These are phyloP conservation scores for Magnaporthiopsis rhizophila DNA, from an alignment of 2,329 filamentous ascomycete species.

Conservation along the genomic window DNA sequence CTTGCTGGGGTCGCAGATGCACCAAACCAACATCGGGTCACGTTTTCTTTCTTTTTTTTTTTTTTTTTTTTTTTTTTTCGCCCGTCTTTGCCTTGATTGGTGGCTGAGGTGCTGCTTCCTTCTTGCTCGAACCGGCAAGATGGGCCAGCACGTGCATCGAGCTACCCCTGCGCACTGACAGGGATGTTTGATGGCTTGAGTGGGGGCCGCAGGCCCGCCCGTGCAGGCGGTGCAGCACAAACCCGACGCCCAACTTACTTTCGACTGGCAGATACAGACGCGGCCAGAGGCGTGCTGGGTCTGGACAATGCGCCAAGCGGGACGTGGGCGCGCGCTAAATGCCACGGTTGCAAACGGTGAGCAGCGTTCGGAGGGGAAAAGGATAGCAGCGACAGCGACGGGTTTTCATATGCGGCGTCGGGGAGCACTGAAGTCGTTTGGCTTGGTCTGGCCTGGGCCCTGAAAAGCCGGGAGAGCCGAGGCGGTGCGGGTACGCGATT, in stretches of 20 bases:
- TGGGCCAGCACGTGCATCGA: slow-evolving; percentile 4
- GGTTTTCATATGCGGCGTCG: background rate
- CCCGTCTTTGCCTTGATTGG: background rate
- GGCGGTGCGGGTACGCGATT: background rate
- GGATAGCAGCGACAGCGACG: background rate
- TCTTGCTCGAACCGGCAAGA: slow-evolving; percentile 2
- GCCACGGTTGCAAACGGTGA: background rate
- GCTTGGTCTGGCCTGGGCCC: background rate
- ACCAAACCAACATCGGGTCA: slow-evolving; percentile 7
- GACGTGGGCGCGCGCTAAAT: background rate
- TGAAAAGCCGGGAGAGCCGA: background rate
- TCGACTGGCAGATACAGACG: background rate
- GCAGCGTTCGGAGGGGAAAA: background rate
- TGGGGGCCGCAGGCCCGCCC: slow-evolving; percentile 1
- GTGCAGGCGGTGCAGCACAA: background rate
- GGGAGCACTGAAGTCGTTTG: background rate
- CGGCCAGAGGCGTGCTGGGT: background rate
- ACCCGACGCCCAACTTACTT: background rate
- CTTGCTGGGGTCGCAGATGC: background rate
- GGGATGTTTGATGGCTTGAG: slow-evolving; percentile 5
- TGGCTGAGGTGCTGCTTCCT: background rate
- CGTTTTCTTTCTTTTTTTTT: background rate
- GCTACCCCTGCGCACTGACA: slow-evolving; percentile 8
- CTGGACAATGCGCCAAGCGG: background rate
- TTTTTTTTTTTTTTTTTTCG: background rate